These are phyloP conservation scores for Exophiala lecanii-corni DNA, from an alignment of 2,329 filamentous ascomycete genomes.

Conservation along the genomic window DNA sequence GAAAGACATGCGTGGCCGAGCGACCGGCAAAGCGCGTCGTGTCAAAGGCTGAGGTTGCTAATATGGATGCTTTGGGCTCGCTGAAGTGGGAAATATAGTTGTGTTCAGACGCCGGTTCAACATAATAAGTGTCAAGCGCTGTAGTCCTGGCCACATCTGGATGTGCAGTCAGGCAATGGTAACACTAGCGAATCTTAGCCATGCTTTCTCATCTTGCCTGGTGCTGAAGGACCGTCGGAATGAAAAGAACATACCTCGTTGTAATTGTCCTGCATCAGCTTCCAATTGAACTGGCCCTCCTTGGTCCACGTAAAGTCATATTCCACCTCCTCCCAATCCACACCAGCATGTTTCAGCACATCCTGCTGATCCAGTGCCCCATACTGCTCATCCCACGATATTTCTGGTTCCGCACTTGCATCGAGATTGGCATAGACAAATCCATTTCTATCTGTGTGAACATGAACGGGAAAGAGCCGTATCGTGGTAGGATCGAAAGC, in stretches of 20 bases:
- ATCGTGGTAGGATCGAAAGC: constrained; percentile 56
- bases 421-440: constrained; percentile 60
- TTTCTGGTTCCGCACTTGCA: constrained; percentile 16
- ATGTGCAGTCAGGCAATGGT: constrained; percentile 56
- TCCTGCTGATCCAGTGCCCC: constrained; percentile 40
- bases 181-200: constrained; percentile 33
- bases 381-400: constrained; percentile 19
- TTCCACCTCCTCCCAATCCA: constrained; percentile 51
- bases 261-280: constrained; percentile 48
- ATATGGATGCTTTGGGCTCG: constrained; percentile 25
- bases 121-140: constrained; percentile 51
- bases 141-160: constrained; percentile 52
- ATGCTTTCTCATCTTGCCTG: neutral
- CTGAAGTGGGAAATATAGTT: constrained; percentile 52
- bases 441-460: constrained; percentile 18
- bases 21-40: constrained; percentile 36
- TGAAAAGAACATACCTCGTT: constrained; percentile 40
- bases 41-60: constrained; percentile 22
- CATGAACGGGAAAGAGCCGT: constrained; percentile 41
- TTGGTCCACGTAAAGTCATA: constrained; percentile 37
- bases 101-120: constrained; percentile 48
- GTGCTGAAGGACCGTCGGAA: neutral
- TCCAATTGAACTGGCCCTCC: constrained; percentile 25
- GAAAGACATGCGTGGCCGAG: constrained; percentile 32
- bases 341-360: constrained; percentile 45